A percentile compares a stretch with the other conserved stretches of the same genome.
Conservation (phyloP, 148 eudicot genomes). For the Fagopyrum homotropicum region DNA sequence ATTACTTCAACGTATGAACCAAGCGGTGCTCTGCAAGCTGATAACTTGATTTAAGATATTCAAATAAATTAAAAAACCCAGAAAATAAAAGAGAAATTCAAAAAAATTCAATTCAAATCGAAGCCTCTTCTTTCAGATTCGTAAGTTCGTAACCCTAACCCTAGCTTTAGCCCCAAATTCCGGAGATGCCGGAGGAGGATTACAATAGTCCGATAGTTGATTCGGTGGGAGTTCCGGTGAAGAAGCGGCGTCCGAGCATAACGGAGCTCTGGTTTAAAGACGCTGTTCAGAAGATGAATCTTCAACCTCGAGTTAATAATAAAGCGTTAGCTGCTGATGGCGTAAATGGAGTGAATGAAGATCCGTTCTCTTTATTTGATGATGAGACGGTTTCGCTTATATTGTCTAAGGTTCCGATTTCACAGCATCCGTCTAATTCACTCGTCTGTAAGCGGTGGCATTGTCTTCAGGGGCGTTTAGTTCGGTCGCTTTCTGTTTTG, state of each 20-base stretch:
- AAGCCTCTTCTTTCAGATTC: conserved; percentile 32
- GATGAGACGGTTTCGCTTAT: conserved; percentile 47
- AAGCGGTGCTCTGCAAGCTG: conserved; percentile 14
- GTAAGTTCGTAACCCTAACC: conserved; percentile 20
- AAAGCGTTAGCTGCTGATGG: conserved; percentile 28
- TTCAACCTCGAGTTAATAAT: conserved; percentile 23
- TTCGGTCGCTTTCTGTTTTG: conserved; percentile 31
- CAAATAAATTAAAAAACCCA: background rate
- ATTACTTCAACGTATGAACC: conserved; percentile 7
- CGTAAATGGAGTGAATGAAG: conserved; percentile 16
- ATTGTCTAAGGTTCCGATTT: conserved; percentile 39
- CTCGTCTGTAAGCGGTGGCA: conserved; percentile 74
- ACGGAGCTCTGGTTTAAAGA: conserved; percentile 45
- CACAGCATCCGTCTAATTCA: conserved; percentile 38
- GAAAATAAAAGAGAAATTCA: background rate
- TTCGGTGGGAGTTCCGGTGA: background rate
- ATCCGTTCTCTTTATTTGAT: conserved; percentile 37
- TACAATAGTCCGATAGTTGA: background rate
- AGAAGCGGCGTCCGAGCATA: conserved; percentile 36
- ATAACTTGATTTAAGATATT: background rate
- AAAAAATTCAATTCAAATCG: conserved; percentile 1
- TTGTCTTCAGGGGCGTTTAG: conserved; percentile 38
- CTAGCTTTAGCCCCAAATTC: conserved; percentile 3
- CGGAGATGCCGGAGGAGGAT: conserved; percentile 1
- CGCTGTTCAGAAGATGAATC: conserved; percentile 43